These are phyloP conservation scores for Clathrospora elynae DNA, from an alignment of 2,329 filamentous ascomycete genomes.

Conservation along the genomic window DNA sequence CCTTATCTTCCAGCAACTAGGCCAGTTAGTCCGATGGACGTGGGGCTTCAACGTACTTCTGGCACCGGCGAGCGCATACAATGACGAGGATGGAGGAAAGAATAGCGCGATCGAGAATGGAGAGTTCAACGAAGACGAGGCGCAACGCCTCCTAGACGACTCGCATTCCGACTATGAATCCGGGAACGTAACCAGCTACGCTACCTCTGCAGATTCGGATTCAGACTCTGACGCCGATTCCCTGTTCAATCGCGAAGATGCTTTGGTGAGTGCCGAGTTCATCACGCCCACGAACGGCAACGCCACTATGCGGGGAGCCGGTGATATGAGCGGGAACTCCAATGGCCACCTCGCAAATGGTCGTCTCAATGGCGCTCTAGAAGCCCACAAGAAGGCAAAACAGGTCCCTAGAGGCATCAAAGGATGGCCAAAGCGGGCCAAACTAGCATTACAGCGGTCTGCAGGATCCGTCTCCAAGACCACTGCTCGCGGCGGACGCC, in stretches of 20 bases:
- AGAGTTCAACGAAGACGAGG: constrained; percentile 59
- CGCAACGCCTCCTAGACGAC: constrained; percentile 47
- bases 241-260: constrained; percentile 37
- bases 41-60: constrained; percentile 96
- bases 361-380: constrained; percentile 40
- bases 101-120: constrained; percentile 54
- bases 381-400: constrained; percentile 25
- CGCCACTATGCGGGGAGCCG: constrained; percentile 46
- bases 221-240: constrained; percentile 36
- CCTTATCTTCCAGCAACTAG: constrained; percentile 95
- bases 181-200: constrained; percentile 52
- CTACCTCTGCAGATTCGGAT: constrained; percentile 39
- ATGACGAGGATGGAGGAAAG: constrained; percentile 61
- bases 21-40: constrained; percentile 93
- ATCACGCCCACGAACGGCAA: constrained; percentile 58
- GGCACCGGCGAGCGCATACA: constrained; percentile 78
- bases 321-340: constrained; percentile 47
- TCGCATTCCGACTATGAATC: constrained; percentile 56
- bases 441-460: constrained; percentile 24
- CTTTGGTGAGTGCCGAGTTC: constrained; percentile 38
- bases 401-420: constrained; percentile 42
- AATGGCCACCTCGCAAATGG: constrained; percentile 48
- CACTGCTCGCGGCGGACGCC: constrained; percentile 41
- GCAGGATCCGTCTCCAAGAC: constrained; percentile 29
- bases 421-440: constrained; percentile 41